Evolutionary conservation across 768 basidiomycete species (phyloP).

Genomic region (Lentinula sp.): DNA sequence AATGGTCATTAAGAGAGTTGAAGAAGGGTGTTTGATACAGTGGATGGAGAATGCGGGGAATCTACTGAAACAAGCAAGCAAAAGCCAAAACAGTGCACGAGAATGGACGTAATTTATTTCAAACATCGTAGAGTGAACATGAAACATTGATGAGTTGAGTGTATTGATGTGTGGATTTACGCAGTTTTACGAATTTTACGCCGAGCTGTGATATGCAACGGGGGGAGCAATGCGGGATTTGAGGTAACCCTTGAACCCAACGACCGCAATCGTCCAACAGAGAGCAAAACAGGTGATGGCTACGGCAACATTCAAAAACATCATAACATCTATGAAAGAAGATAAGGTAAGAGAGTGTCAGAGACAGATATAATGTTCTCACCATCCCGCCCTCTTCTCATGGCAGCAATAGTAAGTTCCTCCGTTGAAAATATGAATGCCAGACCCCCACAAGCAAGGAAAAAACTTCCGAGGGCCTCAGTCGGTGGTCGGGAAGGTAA

Average conservation of each 20-base stretch:
- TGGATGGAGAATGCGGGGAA: not conserved
- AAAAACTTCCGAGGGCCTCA: conserved; percentile 84
- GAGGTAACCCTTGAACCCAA: conserved; percentile 81
- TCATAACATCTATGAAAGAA: conserved; percentile 63
- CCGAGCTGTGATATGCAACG: conserved; percentile 27
- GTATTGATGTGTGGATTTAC: too few relatives aligned
- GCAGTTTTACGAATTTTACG: conserved; percentile 10
- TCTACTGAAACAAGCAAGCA: not conserved
- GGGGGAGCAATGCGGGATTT: conserved; percentile 33
- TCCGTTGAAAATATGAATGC: conserved; percentile 89
- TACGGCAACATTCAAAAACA: conserved; percentile 82
- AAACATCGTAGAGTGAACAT: not conserved
- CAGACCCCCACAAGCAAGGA: conserved; percentile 82
- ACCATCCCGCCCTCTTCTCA: conserved; percentile 87
- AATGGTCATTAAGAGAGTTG: not conserved
- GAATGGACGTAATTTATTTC: not conserved
- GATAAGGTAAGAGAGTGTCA: conserved; percentile 1
- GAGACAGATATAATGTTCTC: conserved; percentile 16
- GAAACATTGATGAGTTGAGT: not conserved
- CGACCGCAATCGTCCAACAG: conserved; percentile 73
- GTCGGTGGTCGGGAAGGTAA: conserved; percentile 91
- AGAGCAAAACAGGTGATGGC: conserved; percentile 84
- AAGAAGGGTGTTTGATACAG: not conserved
- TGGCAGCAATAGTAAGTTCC: conserved; percentile 84
- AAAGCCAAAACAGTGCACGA: not conserved